Evolutionary conservation across 306 rosid genomes (phyloP).

Genomic region (Acmispon strigosus): DNA sequence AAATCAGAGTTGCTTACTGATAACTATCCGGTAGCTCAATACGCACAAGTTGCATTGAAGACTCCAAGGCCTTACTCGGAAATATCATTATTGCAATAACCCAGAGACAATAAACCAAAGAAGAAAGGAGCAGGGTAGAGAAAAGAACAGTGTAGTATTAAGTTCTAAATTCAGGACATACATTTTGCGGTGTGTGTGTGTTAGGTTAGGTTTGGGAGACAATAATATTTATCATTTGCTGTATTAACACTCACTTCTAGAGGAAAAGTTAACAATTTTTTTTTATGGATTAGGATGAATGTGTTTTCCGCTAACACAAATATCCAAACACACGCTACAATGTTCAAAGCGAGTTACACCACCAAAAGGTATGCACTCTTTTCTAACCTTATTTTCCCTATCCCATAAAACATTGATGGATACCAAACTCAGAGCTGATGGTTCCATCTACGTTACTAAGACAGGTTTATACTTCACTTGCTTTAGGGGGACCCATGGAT

Average conservation of each 20-base stretch:
- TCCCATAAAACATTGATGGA: constrained; percentile 46
- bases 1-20: not conserved
- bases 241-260: not conserved
- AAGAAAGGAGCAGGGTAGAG: not conserved
- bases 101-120: not conserved
- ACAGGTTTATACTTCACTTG: constrained; percentile 29
- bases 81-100: constrained; percentile 6
- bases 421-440: constrained; percentile 53
- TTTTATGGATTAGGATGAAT: too few species aligned
- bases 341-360: constrained; percentile 31
- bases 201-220: constrained; percentile 16
- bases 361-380: constrained; percentile 32
- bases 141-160: not conserved
- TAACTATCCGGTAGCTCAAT: not conserved
- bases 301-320: too few species aligned
- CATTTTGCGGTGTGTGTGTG: constrained; percentile 9
- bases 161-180: not conserved
- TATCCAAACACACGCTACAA: too few species aligned
- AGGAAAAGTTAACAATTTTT: too few species aligned
- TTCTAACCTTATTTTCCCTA: constrained; percentile 34
- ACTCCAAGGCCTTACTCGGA: constrained; percentile 5
- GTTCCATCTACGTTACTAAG: constrained; percentile 38
- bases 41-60: not conserved
- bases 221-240: constrained; percentile 15
- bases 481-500: constrained; percentile 45